Percentiles rank a stretch among this genome's conserved stretches.
These are phyloP conservation scores for Aspergillus coremiiformis DNA, from an alignment of 495 filamentous ascomycete species.

Conservation along the genomic window DNA sequence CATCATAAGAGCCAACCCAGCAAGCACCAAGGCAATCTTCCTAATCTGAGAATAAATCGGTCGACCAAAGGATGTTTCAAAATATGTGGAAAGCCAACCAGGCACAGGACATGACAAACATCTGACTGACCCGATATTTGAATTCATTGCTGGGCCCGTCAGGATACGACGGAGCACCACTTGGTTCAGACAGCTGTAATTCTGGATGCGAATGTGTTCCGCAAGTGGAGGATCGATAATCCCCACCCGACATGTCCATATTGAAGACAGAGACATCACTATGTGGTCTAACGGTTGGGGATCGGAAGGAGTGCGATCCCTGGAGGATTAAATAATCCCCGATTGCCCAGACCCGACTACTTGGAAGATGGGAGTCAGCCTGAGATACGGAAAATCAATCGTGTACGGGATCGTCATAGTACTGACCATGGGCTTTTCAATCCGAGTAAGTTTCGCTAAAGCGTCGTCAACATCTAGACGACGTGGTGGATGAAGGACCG, in stretches of 20 bases:
- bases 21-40: too few species aligned
- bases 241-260: neutral
- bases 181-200: neutral
- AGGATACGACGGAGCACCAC: neutral
- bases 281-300: neutral
- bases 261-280: neutral
- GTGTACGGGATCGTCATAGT: neutral
- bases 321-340: neutral
- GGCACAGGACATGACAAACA: neutral
- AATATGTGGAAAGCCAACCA: too few species aligned
- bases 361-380: neutral
- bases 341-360: neutral
- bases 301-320: neutral
- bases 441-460: constrained; percentile 7
- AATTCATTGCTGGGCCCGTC: neutral
- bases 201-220: neutral
- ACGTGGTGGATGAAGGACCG: too few species aligned
- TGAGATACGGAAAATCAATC: neutral
- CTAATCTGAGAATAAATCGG: too few species aligned
- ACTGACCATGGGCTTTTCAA: neutral
- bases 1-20: too few species aligned
- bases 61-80: too few species aligned
- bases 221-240: neutral
- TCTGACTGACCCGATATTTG: neutral
- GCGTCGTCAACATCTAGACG: neutral